phyloP scores from a whole-genome alignment of 2,329 filamentous ascomycete genomes.

The Leptographium wingfieldii region DNA sequence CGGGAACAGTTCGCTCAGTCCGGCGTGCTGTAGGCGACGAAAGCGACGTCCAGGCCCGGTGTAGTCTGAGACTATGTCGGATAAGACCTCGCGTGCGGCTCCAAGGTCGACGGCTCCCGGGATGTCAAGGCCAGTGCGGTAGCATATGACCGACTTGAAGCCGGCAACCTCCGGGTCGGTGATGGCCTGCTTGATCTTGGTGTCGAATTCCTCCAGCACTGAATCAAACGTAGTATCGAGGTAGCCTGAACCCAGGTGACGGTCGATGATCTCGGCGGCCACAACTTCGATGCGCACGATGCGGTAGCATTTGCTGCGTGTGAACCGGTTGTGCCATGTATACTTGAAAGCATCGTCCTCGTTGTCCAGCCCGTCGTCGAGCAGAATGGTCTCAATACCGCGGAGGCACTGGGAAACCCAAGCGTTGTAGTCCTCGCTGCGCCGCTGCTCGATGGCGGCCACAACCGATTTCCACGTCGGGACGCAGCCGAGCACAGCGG shows the following conservation, averaged over 20 bases:
- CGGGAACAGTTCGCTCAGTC: conserved; percentile 59
- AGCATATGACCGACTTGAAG: conserved; percentile 78
- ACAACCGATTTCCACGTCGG: conserved; percentile 46
- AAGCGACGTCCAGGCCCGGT: conserved; percentile 19
- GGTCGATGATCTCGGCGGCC: conserved; percentile 48
- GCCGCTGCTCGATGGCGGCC: conserved; percentile 28
- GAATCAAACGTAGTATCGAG: conserved; percentile 23
- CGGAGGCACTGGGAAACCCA: conserved; percentile 54
- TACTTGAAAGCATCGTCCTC: conserved; percentile 44
- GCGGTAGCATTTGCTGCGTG: conserved; percentile 50
- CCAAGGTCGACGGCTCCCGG: conserved; percentile 29
- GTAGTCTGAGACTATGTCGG: conserved; percentile 21
- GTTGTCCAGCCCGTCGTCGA: conserved; percentile 63
- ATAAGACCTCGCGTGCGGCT: conserved; percentile 26
- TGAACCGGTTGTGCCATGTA: conserved; percentile 53
- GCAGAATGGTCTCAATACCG: conserved; percentile 59
- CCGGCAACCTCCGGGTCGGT: conserved; percentile 56
- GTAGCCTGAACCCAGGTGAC: conserved; percentile 21
- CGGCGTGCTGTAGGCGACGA: conserved; percentile 46
- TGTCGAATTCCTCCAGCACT: conserved; percentile 38
- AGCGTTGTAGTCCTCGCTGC: conserved; percentile 33
- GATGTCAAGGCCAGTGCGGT: conserved; percentile 60
- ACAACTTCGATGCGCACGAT: conserved; percentile 69
- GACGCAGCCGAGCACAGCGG: conserved; percentile 49
- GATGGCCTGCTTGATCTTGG: conserved; percentile 42